Base-by-base conservation (phyloP, 2,329 filamentous ascomycete species). In the Pseudonectria foliicola region DNA sequence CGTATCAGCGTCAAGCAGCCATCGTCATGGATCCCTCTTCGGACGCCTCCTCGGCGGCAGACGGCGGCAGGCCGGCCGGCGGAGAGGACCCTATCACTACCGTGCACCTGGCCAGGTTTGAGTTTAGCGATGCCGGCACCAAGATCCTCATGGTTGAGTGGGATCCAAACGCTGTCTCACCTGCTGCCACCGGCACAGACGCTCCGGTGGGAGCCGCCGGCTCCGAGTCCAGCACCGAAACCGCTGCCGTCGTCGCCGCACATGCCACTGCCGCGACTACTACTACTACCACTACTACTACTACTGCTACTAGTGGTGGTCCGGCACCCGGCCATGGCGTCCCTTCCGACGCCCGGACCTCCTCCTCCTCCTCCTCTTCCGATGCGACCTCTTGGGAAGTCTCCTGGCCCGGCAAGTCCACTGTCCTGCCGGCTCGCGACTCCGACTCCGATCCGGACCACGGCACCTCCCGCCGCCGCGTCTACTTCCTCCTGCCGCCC, bases 131-230 rank as follows among this genome's bases (percentile, higher is more conserved):
- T 51, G 82, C 89, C 45, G 87, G 87, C 27, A 93, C 86, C 43
- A 95, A 94, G 66, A 81, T 95, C 44, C 67, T 95, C 49, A 92
- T 95, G 86, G 81, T 94, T 26, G 87, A 95, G 59, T 95, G 88
- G 88, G 79, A 85, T 55, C 57, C 61, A 26, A 49, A 46, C 32
- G 47, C 48, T 27, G 44, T 44, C 39, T 42, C n/a, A 37, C 49
- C 27, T 42, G 25, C 25, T 27, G 25, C 25, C n/a, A n/a, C n/a
- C 11, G 12, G 12, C 13, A 4, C 12, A 27, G 25, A 27, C 11
- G 25, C 12, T 6, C 25, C 25, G 12, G 25, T 12, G 12, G 6
- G 11, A 13, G 11, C 31, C n/a, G 30, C 31, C 29, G 33, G n/a
- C 12, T 26, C 42, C 33, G 34, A 33, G 4, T 26, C 35, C 18